Base-by-base conservation (phyloP, 331 rosid species). In the Rosa hybrid region DNA sequence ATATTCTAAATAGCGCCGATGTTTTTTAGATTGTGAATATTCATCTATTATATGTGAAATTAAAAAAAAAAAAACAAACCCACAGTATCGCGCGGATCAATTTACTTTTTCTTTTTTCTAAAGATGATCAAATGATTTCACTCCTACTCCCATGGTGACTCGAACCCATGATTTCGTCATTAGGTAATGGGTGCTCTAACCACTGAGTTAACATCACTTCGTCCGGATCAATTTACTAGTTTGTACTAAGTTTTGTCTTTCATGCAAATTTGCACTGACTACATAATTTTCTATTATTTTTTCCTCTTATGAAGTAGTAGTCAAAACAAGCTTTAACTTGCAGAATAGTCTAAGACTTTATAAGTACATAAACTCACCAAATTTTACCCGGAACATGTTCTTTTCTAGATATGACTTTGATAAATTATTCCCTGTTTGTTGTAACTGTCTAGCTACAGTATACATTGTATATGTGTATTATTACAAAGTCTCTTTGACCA, bases 331-430 rank as follows among this genome's bases (percentile, higher is more conserved):
- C 80, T 63, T 20, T 39, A 20, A 39, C 23, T 39, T 41, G 62
- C 49, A 48, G 23, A 44, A 77, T 64, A 64, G 23, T 76, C 49
- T 20, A 30, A 8, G 3, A 76, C 80, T 63, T 76, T 76, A 62
- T 23, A 38, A 30, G 67, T 42, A 7, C 49, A 11, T 18, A 64
- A 64, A 57, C 72, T 77, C 50, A n/a, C 80, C 80, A 77, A 77
- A 48, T 77, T 77, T 64, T 77, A 77, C 80, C 73, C 80, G 73
- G n/a, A 64, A 65, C 71, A 44, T 6, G 25, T 4, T 34, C 50
- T 53, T 53, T 54, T 54, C 67, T 12, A 11, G 38, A 9, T 11
- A 39, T 57, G 69, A 57, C 13, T 75, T 75, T 13, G 11, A 57
- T 17, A 65, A 6, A 16, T 30, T 64, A 30, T 21, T 64, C 46